A percentile compares a stretch with the other conserved stretches of the same genome.
Evolutionary conservation across 306 rosid genomes (phyloP).

Genomic region (Gastrolobium villosum): DNA sequence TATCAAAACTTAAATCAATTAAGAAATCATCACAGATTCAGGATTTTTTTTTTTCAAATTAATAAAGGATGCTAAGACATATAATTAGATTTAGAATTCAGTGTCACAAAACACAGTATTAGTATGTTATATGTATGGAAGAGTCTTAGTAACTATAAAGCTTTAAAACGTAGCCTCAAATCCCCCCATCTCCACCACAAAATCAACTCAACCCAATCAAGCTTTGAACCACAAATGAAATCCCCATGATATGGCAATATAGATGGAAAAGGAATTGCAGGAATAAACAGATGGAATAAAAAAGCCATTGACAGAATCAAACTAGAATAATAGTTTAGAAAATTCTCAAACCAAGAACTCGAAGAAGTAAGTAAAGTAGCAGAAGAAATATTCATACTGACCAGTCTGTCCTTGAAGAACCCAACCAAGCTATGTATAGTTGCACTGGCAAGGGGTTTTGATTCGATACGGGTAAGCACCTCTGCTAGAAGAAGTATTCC

Average conservation of each 20-base stretch:
- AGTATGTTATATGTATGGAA: constrained; percentile 10
- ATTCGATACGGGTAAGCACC: constrained; percentile 65
- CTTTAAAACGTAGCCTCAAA: constrained; percentile 30
- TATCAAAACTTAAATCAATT: constrained; percentile 32
- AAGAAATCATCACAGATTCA: constrained; percentile 26
- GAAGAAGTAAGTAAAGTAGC: constrained; percentile 12
- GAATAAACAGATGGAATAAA: constrained; percentile 9
- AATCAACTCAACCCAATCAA: constrained; percentile 33
- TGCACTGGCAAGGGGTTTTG: constrained; percentile 70
- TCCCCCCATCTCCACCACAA: constrained; percentile 35
- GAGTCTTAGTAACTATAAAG: constrained; percentile 21
- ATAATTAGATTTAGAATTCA: constrained; percentile 6
- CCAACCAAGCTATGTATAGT: constrained; percentile 79
- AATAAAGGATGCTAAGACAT: constrained; percentile 10
- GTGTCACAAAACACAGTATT: neutral
- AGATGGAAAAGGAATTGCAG: constrained; percentile 25
- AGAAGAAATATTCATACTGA: constrained; percentile 60
- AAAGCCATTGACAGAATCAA: constrained; percentile 35
- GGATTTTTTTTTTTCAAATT: neutral
- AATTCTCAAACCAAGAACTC: constrained; percentile 18
- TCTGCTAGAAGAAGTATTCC: constrained; percentile 94
- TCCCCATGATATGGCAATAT: constrained; percentile 16
- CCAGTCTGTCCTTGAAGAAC: constrained; percentile 92
- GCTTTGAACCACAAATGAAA: constrained; percentile 1
- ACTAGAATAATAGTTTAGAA: neutral